Evolutionary conservation across 2,329 filamentous ascomycete genomes (phyloP).

Genomic region (Pseudocercospora ulei): DNA sequence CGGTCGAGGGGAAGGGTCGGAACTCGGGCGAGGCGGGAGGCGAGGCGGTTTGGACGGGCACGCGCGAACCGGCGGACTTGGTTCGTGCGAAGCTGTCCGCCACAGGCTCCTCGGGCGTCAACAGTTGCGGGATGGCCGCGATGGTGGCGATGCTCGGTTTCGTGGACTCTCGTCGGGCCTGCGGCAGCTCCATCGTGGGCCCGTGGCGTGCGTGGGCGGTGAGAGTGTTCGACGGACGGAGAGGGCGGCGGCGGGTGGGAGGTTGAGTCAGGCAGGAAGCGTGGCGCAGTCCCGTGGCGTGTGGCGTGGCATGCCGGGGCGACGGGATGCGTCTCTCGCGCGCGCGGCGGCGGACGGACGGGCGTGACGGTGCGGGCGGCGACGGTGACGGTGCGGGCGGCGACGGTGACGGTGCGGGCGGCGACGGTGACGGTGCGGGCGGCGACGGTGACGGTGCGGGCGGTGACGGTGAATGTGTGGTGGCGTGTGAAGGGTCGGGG

Average conservation of each 20-base stretch:
- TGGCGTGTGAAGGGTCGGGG: too few species aligned
- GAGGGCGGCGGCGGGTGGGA: conserved; percentile 3
- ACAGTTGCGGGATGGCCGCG: conserved; percentile 15
- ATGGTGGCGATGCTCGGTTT: conserved; percentile 12
- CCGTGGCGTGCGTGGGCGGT: conserved; percentile 11
- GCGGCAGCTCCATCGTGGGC: conserved; percentile 19
- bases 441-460: too few species aligned
- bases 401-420: conserved; percentile 8
- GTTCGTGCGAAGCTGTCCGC: conserved; percentile 18
- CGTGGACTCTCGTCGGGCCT: conserved; percentile 15
- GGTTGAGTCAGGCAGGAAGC: conserved; percentile 11
- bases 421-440: conserved; percentile 8
- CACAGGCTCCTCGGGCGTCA: conserved; percentile 22
- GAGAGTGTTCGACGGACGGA: conserved; percentile 3
- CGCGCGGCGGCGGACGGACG: conserved; percentile 5
- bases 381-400: conserved; percentile 8
- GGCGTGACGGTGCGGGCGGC: conserved; percentile 7
- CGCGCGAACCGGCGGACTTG: neutral
- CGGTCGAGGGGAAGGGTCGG: conserved; percentile 12
- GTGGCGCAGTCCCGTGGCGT: conserved; percentile 21
- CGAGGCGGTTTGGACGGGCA: conserved; percentile 15
- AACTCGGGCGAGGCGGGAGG: conserved; percentile 24
- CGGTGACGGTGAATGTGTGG: too few species aligned
- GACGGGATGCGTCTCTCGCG: conserved; percentile 18
- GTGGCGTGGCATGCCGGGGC: conserved; percentile 18